These are phyloP conservation scores for Turnera subulata DNA, from an alignment of 345 rosid species.

Conservation along the genomic window DNA sequence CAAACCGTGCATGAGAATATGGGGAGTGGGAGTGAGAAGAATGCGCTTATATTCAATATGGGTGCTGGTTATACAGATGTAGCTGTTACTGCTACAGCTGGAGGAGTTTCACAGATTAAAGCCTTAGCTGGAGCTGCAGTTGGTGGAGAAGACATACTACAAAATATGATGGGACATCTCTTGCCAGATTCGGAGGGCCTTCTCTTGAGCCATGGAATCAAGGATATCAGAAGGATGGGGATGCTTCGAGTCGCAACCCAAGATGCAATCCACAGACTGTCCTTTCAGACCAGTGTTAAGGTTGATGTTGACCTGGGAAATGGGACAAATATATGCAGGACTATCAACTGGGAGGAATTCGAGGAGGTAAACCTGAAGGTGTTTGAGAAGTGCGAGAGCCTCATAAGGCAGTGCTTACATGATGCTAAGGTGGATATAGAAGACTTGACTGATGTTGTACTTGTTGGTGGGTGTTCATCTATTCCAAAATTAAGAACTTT, in stretches of 20 bases:
- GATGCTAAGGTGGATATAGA: conserved; percentile 58
- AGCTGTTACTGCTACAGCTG: conserved; percentile 74
- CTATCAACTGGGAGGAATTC: conserved; percentile 52
- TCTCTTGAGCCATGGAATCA: conserved; percentile 32
- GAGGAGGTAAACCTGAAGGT: conserved; percentile 58
- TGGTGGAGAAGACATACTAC: conserved; percentile 89
- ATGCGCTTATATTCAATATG: conserved; percentile 77
- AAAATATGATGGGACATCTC: conserved; percentile 58
- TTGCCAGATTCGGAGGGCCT: conserved; percentile 44
- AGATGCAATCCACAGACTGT: conserved; percentile 68
- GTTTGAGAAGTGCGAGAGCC: conserved; percentile 60
- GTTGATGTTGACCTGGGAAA: conserved; percentile 67
- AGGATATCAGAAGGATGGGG: conserved; percentile 44
- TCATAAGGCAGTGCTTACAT: conserved; percentile 54
- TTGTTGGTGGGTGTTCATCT: conserved; percentile 83
- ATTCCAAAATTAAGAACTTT: conserved; percentile 54
- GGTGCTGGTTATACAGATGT: conserved; percentile 92
- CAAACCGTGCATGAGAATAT: conserved; percentile 53
- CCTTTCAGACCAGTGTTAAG: conserved; percentile 40
- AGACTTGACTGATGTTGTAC: conserved; percentile 61
- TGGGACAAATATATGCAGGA: conserved; percentile 46
- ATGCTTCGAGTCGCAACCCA: conserved; percentile 72
- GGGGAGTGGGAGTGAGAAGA: conserved; percentile 83
- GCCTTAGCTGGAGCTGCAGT: conserved; percentile 59
- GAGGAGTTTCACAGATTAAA: conserved; percentile 93